phyloP scores from a whole-genome alignment of 768 basidiomycete genomes.

The Suillus occidentalis region DNA sequence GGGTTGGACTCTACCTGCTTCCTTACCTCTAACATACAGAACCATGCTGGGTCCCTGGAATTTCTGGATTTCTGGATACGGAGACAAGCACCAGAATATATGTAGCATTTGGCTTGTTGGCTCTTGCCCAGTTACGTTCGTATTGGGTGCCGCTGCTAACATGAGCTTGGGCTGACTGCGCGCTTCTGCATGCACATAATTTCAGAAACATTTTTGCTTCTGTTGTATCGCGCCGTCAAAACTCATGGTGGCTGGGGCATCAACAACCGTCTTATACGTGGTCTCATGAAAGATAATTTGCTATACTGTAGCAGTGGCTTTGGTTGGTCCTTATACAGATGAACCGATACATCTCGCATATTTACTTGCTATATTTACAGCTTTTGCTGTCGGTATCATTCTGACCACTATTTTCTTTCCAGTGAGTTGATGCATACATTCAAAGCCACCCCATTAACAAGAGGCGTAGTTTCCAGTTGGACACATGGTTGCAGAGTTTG shows the following conservation, averaged over 20 bases:
- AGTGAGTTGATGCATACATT: neutral
- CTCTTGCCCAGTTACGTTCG: neutral
- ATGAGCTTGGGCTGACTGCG: neutral
- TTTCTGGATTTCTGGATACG: neutral
- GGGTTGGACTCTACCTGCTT: neutral
- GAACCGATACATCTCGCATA: neutral
- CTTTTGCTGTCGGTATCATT: neutral
- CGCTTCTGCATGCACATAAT: neutral
- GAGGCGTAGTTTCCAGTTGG: neutral
- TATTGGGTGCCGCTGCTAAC: neutral
- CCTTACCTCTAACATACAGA: neutral
- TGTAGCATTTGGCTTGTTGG: neutral
- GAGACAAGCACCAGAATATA: neutral
- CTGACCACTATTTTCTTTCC: neutral
- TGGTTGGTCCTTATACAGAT: neutral
- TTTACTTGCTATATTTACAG: neutral
- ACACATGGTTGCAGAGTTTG: neutral
- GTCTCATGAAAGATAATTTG: neutral
- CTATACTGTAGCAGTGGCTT: neutral
- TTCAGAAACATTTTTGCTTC: neutral
- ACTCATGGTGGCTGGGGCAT: neutral
- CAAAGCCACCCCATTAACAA: neutral
- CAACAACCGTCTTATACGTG: neutral
- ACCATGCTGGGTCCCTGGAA: neutral
- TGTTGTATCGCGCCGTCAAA: neutral